Base-by-base conservation (phyloP, 805 yeast genomes). In the Candida palmyrensis region DNA sequence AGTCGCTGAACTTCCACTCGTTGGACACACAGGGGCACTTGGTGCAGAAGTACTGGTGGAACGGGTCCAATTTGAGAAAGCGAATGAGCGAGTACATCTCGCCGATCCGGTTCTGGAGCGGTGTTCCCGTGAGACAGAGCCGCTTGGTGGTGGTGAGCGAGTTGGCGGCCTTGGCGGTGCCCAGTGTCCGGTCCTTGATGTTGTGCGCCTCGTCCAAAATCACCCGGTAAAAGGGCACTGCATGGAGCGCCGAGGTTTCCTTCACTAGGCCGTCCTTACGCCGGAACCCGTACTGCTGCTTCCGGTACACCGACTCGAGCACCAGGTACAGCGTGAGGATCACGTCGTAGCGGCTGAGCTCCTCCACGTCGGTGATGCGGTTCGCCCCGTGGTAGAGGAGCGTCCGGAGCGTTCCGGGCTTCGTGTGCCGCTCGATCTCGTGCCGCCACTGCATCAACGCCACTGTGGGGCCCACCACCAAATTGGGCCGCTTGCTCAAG, bases 381-480 rank as follows among this genome's bases (percentile, higher is more conserved):
- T 80, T 82, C 0, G 92, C 82, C 7, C 97, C 98, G 59, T 92
- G 97, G 53, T 71, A 92, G 2, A 90, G 59, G 12, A 77, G 75
- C 4, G 82, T 86, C 38, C 70, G 76, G 42, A 92, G 60, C 14
- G 66, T 63, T 6, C 82, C 85, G 21, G 75, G 77, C 7, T 54
- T 51, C 0, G 97, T 82, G 54, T 92, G 96, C 31, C 73, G 75
- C 39, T 79, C 85, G 33, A 92, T 92, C 59, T 92, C 99, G 47
- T 82, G 77, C 50, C 81, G 84, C 99, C 99, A 92, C 55, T 92
- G 99, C 83, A 92, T 85, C 29, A 92, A 62, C 0, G 97, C 97
- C n/a, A 92, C 98, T 0, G 98, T 90, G 0, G 99, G 99, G 0
- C 97, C 97, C 13, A 92, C 83, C 4, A 92, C 97, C 40, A 92